phyloP scores from a whole-genome alignment of 108 stramenopile genomes.

The Cylindrotheca fusiformis region DNA sequence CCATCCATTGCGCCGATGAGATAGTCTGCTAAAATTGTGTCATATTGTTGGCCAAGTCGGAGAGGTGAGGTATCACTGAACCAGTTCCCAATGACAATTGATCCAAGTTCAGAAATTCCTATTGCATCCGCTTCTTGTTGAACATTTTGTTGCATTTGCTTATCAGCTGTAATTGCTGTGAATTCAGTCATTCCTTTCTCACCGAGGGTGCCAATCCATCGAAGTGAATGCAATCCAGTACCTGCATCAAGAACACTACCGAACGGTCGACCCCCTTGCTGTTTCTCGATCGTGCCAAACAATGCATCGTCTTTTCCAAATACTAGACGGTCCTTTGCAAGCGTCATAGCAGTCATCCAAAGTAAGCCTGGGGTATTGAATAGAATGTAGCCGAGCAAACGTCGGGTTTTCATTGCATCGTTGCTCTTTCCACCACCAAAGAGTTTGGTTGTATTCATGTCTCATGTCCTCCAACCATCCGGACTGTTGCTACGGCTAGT shows the following conservation, averaged over 20 bases:
- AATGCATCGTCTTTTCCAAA: constrained; percentile 67
- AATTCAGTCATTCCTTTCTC: constrained; percentile 58
- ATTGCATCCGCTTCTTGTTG: constrained; percentile 55
- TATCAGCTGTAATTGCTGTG: constrained; percentile 85
- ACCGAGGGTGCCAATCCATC: constrained; percentile 86
- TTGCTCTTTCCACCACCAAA: too few relatives aligned
- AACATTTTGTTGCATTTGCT: constrained; percentile 68
- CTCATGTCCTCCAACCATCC: too few relatives aligned
- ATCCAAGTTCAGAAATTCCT: constrained; percentile 47
- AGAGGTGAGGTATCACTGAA: constrained; percentile 22
- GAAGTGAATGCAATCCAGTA: constrained; percentile 89
- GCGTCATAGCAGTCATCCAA: too few relatives aligned
- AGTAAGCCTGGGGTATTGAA: too few relatives aligned
- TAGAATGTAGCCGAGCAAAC: too few relatives aligned
- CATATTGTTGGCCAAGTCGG: constrained; percentile 33
- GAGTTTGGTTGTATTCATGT: too few relatives aligned
- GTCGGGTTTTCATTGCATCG: too few relatives aligned
- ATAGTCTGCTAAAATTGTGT: constrained; percentile 93
- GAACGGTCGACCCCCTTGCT: constrained; percentile 61
- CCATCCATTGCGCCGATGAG: constrained; percentile 96
- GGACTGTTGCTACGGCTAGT: too few relatives aligned
- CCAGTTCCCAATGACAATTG: constrained; percentile 93
- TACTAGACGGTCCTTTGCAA: too few relatives aligned
- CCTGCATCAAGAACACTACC: constrained; percentile 90
- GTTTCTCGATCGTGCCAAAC: constrained; percentile 78